These are phyloP conservation scores for Plasmopara halstedii DNA, from an alignment of 352 stramenopile species.

Conservation along the genomic window DNA sequence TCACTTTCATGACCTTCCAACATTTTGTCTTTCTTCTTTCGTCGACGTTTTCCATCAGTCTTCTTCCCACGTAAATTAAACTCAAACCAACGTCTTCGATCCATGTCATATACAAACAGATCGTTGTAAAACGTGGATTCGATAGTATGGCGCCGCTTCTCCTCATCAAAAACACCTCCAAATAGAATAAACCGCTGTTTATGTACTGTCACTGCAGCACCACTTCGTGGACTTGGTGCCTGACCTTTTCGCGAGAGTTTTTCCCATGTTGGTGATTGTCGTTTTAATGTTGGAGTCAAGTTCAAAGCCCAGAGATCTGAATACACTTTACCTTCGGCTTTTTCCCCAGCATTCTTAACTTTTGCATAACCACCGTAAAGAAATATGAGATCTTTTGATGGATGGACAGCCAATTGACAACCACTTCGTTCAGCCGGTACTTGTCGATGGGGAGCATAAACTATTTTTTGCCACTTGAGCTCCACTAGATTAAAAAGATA, in stretches of 20 bases:
- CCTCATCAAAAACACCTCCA: constrained; percentile 92
- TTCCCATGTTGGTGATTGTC: constrained; percentile 90
- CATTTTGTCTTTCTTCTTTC: constrained; percentile 51
- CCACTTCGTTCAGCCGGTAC: constrained; percentile 64
- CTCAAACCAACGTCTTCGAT: constrained; percentile 93
- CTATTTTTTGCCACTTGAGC: constrained; percentile 84
- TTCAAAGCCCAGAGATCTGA: constrained; percentile 93
- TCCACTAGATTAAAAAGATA: constrained; percentile 88
- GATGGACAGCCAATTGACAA: constrained; percentile 75
- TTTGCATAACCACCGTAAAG: constrained; percentile 95
- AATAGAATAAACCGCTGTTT: constrained; percentile 96
- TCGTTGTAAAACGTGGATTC: constrained; percentile 96
- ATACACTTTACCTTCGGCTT: constrained; percentile 92
- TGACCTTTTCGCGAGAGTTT: constrained; percentile 87
- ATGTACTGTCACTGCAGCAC: constrained; percentile 81
- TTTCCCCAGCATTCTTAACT: constrained; percentile 87
- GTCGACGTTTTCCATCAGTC: constrained; percentile 44
- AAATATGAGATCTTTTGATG: constrained; percentile 87
- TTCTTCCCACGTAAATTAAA: constrained; percentile 86
- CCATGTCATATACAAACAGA: constrained; percentile 96
- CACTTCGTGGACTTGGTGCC: constrained; percentile 69
- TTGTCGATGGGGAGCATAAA: constrained; percentile 56
- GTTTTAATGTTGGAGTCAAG: constrained; percentile 86
- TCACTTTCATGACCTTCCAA: constrained; percentile 33
- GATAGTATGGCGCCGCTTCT: constrained; percentile 75